Conservation (phyloP, 106 monocot species). For the Dactylorhiza incarnata region DNA sequence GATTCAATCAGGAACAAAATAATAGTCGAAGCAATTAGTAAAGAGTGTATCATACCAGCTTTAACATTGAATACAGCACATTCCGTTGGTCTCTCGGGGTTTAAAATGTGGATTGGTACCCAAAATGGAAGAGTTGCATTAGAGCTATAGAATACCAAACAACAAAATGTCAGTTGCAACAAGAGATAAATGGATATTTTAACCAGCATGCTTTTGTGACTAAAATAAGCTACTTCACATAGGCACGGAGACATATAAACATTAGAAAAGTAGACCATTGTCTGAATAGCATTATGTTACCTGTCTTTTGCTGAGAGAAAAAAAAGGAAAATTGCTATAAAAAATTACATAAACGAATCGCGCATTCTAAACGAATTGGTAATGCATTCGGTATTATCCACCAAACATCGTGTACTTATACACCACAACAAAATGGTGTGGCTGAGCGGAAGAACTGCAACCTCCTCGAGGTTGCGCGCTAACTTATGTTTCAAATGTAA, state of each 20-base stretch:
- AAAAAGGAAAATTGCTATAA: background rate
- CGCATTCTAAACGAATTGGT: no score
- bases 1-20: background rate
- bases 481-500: no score
- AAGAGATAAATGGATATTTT: background rate
- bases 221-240: background rate
- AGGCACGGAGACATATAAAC: background rate
- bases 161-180: conserved; percentile 1
- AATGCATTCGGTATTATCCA: no score
- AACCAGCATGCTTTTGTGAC: background rate
- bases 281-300: background rate
- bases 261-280: background rate
- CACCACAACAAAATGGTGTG: no score
- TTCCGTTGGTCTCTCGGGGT: conserved; percentile 98
- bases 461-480: no score
- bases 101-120: conserved; percentile 94
- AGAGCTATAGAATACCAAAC: conserved; percentile 50
- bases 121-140: conserved; percentile 92
- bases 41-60: conserved; percentile 52
- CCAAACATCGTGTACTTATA: no score
- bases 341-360: background rate
- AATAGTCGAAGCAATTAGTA: background rate
- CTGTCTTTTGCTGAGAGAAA: background rate
- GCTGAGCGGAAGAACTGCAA: no score
- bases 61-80: conserved; percentile 92